These are phyloP conservation scores for Hemerocallis citrina DNA, from an alignment of 106 monocot species.

Conservation along the genomic window DNA sequence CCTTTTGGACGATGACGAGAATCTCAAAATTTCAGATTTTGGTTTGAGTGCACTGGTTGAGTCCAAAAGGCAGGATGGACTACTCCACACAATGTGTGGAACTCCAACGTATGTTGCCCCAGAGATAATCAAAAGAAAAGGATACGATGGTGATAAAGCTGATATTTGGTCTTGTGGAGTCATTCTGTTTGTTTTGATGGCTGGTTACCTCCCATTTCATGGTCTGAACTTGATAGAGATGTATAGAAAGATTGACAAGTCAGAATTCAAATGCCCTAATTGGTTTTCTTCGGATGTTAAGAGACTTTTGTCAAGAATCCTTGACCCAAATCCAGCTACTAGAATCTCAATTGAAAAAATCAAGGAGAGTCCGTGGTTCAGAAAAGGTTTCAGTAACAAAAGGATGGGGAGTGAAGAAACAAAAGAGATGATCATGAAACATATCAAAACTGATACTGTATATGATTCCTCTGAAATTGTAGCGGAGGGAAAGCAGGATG, in stretches of 20 bases:
- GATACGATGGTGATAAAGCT: slow-evolving; percentile 10
- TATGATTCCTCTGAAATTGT: slow-evolving; percentile 8
- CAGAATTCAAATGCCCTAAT: slow-evolving; percentile 31
- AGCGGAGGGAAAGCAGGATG: slow-evolving; percentile 18
- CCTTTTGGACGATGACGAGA: slow-evolving; percentile 7
- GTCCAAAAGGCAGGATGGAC: slow-evolving; percentile 10
- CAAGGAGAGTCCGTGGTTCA: slow-evolving; percentile 31
- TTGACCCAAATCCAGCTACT: slow-evolving; percentile 35
- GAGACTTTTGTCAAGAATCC: slow-evolving; percentile 19
- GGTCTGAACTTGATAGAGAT: slow-evolving; percentile 34
- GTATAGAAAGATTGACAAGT: slow-evolving; percentile 35
- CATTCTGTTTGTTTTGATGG: slow-evolving; percentile 41
- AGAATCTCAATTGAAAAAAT: slow-evolving; percentile 36
- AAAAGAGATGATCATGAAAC: not conserved
- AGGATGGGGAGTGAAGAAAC: not conserved
- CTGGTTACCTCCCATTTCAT: slow-evolving; percentile 46
- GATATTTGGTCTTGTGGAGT: slow-evolving; percentile 29
- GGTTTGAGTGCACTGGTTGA: slow-evolving; percentile 14
- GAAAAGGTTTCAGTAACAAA: slow-evolving; percentile 16
- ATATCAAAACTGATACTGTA: slow-evolving; percentile 2
- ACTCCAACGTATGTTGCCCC: slow-evolving; percentile 18
- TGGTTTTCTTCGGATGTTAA: slow-evolving; percentile 35
- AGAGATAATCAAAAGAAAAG: slow-evolving; percentile 15
- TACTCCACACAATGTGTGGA: slow-evolving; percentile 13
- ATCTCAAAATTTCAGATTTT: slow-evolving; percentile 12